phyloP scores from a whole-genome alignment of 73 alveolate species.

The Symbiodinium pilosum region DNA sequence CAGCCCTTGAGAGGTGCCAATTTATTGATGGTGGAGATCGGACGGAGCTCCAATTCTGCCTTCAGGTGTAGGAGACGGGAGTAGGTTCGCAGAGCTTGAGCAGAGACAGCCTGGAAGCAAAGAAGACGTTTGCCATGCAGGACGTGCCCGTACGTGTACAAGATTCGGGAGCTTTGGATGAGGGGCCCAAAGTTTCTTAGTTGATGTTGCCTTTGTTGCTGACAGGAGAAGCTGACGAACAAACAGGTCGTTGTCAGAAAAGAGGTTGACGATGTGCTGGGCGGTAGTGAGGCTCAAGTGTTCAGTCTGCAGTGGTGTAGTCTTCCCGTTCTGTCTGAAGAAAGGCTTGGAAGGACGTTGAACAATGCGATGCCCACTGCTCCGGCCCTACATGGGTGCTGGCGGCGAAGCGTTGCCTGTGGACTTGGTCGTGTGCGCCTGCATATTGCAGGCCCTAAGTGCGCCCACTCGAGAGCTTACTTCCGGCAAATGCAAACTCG shows the following conservation, averaged over 20 bases:
- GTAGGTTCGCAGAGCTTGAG: background rate
- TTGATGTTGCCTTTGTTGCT: too few relatives aligned
- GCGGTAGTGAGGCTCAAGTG: constrained; percentile 46
- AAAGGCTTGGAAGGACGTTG: constrained; percentile 84
- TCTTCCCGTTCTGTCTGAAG: background rate
- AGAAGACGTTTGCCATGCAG: background rate
- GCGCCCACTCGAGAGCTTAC: constrained; percentile 32
- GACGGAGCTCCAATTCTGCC: constrained; percentile 38
- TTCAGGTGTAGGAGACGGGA: constrained; percentile 31
- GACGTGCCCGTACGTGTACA: constrained; percentile 81
- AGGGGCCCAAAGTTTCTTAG: background rate
- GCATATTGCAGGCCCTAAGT: constrained; percentile 44
- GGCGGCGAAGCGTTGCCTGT: background rate
- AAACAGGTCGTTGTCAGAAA: constrained; percentile 45
- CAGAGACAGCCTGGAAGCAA: background rate
- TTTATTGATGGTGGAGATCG: constrained; percentile 53
- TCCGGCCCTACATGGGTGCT: background rate
- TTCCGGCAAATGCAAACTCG: constrained; percentile 91
- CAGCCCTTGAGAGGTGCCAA: constrained; percentile 45
- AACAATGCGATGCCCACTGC: constrained; percentile 76
- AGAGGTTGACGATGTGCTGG: constrained; percentile 81
- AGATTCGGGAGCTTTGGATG: constrained; percentile 47
- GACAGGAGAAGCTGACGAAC: constrained; percentile 71
- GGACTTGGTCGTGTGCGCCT: background rate
- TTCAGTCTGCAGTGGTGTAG: background rate